Percentiles rank a stretch among this genome's conserved stretches.
Conservation (phyloP, 2,329 filamentous ascomycete genomes). For the Akanthomyces dipterigenus region DNA sequence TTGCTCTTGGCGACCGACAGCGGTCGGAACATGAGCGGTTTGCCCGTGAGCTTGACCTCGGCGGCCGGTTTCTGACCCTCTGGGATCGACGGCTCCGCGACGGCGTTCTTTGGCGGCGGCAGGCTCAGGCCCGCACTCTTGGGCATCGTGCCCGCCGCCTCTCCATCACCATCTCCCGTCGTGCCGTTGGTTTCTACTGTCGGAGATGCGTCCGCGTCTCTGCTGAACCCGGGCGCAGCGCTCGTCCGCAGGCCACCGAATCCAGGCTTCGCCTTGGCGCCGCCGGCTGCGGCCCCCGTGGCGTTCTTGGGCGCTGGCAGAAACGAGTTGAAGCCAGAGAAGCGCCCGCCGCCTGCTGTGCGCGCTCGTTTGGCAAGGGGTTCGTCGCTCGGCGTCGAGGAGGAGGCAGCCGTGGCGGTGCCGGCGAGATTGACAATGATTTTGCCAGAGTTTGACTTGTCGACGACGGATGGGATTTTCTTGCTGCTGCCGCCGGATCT, state of each 20-base stretch:
- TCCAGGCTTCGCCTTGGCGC: conserved; percentile 42
- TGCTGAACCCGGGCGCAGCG: conserved; percentile 71
- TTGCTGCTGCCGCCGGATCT: conserved; percentile 32
- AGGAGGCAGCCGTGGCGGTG: conserved; percentile 34
- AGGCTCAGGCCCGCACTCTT: conserved; percentile 23
- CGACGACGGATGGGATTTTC: conserved; percentile 69
- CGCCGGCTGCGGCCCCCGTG: conserved; percentile 19
- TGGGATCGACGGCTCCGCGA: conserved; percentile 42
- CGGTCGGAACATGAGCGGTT: conserved; percentile 82
- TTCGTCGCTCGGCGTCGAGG: conserved; percentile 18
- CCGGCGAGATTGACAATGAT: conserved; percentile 74
- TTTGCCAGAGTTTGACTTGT: conserved; percentile 73
- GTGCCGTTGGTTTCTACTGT: conserved; percentile 14
- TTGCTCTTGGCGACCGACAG: conserved; percentile 74
- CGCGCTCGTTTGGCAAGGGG: conserved; percentile 66
- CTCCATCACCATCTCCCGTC: conserved; percentile 18
- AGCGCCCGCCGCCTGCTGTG: conserved; percentile 42
- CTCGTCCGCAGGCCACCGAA: conserved; percentile 62
- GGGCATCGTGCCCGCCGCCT: conserved; percentile 17
- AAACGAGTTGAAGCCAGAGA: conserved; percentile 79
- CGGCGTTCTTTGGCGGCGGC: conserved; percentile 31
- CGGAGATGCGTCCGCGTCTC: conserved; percentile 34
- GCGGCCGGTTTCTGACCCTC: conserved; percentile 52
- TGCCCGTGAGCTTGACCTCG: conserved; percentile 65
- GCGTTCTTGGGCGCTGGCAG: conserved; percentile 74